Evolutionary conservation across 2,329 filamentous ascomycete genomes (phyloP).

Genomic region (Pseudogymnoascus sp.): DNA sequence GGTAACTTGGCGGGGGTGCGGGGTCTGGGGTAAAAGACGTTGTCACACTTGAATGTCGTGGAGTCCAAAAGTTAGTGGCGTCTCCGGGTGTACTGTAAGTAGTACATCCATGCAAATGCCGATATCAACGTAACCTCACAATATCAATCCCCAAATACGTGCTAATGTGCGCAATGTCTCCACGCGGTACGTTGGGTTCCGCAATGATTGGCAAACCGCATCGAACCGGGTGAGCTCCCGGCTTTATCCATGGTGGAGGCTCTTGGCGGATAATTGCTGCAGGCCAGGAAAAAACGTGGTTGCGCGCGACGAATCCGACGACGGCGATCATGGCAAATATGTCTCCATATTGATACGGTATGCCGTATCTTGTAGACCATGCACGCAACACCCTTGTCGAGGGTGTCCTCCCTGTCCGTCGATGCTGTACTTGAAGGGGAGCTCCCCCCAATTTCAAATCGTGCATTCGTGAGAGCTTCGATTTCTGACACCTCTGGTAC

Average conservation of each 20-base stretch:
- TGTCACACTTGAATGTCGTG: not conserved
- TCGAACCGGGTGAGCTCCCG: conserved; percentile 4
- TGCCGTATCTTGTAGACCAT: conserved; percentile 1
- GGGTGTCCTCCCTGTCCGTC: not conserved
- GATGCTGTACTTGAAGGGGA: not conserved
- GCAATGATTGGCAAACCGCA: conserved; percentile 2
- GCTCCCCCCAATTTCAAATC: not conserved
- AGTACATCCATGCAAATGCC: not conserved
- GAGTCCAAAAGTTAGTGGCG: not conserved
- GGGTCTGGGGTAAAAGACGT: not conserved
- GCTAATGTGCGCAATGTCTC: not conserved
- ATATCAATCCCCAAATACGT: not conserved
- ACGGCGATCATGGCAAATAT: not conserved
- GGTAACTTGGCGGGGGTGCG: not conserved
- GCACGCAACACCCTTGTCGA: not conserved
- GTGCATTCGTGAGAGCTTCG: not conserved
- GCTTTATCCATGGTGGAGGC: conserved; percentile 6
- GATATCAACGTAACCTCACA: not conserved
- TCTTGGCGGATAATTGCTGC: conserved; percentile 3
- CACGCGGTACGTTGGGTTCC: not conserved
- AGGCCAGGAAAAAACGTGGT: conserved; percentile 1
- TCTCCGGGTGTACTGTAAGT: not conserved
- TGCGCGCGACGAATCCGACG: not conserved
- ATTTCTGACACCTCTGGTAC: not conserved
- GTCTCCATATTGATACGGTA: conserved; percentile 1